Conservation (phyloP, 495 filamentous ascomycete species). For the Margaritispora aquatica region DNA sequence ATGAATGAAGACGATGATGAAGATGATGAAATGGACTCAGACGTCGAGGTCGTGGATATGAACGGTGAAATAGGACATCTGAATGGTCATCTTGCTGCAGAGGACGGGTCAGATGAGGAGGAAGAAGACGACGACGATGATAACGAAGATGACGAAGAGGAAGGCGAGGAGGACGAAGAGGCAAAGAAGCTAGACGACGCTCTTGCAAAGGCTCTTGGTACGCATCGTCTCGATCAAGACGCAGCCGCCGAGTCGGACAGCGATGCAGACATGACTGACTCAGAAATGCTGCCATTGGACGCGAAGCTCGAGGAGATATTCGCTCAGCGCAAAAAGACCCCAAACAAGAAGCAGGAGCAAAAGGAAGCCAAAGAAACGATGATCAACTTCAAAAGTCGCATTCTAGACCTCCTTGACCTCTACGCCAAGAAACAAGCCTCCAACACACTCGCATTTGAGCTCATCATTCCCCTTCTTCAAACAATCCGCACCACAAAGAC, state of each 20-base stretch:
- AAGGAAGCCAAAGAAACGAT: constrained; percentile 85
- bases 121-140: constrained; percentile 29
- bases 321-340: constrained; percentile 47
- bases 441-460: constrained; percentile 52
- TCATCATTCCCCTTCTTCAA: constrained; percentile 36
- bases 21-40: constrained; percentile 34
- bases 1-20: constrained; percentile 38
- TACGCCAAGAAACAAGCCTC: constrained; percentile 75
- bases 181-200: constrained; percentile 61
- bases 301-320: constrained; percentile 76
- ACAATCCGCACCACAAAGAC: constrained; percentile 55
- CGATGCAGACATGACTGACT: constrained; percentile 82
- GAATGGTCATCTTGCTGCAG: constrained; percentile 15
- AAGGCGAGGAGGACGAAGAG: constrained; percentile 41
- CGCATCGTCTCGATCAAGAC: constrained; percentile 51
- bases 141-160: constrained; percentile 31
- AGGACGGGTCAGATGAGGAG: constrained; percentile 29
- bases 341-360: constrained; percentile 68
- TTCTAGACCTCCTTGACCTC: constrained; percentile 80
- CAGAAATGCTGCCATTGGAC: constrained; percentile 91
- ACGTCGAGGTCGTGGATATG: constrained; percentile 39
- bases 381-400: constrained; percentile 88
- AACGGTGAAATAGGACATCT: constrained; percentile 25
- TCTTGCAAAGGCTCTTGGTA: constrained; percentile 66
- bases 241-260: constrained; percentile 48